Percentiles rank a stretch among this genome's conserved stretches.
phyloP scores from a whole-genome alignment of 75 land plant genomes.

The Pinus tabuliformis region DNA sequence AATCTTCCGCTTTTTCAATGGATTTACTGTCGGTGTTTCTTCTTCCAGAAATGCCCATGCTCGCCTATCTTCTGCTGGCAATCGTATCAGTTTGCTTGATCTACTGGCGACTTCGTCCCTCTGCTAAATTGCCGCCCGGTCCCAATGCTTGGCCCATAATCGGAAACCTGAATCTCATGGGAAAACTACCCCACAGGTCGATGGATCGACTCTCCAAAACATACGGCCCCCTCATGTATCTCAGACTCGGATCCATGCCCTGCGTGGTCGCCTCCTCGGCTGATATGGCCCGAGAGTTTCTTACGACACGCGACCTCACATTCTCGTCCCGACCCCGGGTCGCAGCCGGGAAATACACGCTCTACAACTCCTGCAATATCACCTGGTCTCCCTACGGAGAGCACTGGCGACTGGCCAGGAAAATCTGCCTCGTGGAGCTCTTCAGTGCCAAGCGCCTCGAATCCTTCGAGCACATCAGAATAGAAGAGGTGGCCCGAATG shows the following conservation, averaged over 20 bases:
- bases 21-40: too few relatives aligned
- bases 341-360: neutral
- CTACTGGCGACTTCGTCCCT: slow-evolving; percentile 2
- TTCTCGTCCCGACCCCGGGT: slow-evolving; percentile 4
- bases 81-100: neutral
- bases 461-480: neutral
- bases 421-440: slow-evolving; percentile 27
- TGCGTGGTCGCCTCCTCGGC: slow-evolving; percentile 9
- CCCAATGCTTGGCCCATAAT: slow-evolving; percentile 73
- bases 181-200: slow-evolving; percentile 53
- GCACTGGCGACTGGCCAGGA: slow-evolving; percentile 16
- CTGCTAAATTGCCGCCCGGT: slow-evolving; percentile 59
- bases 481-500: neutral
- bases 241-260: slow-evolving; percentile 11
- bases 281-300: slow-evolving; percentile 11
- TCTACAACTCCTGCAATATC: slow-evolving; percentile 10
- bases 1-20: too few relatives aligned
- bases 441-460: slow-evolving; percentile 19
- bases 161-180: slow-evolving; percentile 65
- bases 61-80: neutral
- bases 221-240: slow-evolving; percentile 13
- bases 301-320: slow-evolving; percentile 11
- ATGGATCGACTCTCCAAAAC: neutral
- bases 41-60: too few relatives aligned
- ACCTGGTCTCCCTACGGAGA: slow-evolving; percentile 15